Conservation (phyloP, 2,329 filamentous ascomycete genomes). For the Clathrospora elynae region DNA sequence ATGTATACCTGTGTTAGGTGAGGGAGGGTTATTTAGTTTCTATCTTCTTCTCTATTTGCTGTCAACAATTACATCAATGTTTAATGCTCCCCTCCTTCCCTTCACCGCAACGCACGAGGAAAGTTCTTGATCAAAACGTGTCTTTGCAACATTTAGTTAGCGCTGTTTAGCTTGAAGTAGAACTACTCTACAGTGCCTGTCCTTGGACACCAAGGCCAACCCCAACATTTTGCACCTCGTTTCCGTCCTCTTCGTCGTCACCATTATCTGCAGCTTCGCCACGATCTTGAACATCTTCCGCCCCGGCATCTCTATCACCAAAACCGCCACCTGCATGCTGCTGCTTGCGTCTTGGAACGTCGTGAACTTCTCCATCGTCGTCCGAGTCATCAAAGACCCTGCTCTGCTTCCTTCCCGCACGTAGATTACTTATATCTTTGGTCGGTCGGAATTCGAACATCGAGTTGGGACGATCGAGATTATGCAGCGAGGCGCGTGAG, state of each 20-base stretch:
- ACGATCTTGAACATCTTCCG: conserved; percentile 13
- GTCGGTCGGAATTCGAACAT: conserved; percentile 47
- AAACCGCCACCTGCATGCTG: conserved; percentile 14
- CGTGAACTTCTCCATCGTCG: conserved; percentile 14
- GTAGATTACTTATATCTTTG: conserved; percentile 27
- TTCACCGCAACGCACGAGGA: neutral
- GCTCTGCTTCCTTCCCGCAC: conserved; percentile 32
- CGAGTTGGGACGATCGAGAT: conserved; percentile 37
- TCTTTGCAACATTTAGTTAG: too few relatives aligned
- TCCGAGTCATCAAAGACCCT: conserved; percentile 55
- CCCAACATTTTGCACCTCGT: conserved; percentile 19
- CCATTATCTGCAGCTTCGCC: conserved; percentile 28
- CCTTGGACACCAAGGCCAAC: conserved; percentile 21
- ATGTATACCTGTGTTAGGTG: too few relatives aligned
- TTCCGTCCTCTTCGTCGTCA: conserved; percentile 26
- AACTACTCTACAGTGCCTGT: conserved; percentile 8
- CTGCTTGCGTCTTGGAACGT: conserved; percentile 4
- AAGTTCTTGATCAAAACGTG: too few relatives aligned
- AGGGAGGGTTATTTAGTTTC: too few relatives aligned
- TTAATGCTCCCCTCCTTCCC: neutral
- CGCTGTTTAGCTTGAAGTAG: conserved; percentile 2
- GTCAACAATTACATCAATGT: too few relatives aligned
- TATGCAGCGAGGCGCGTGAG: conserved; percentile 18
- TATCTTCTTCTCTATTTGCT: too few relatives aligned
- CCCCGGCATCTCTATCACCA: conserved; percentile 16